These are phyloP conservation scores for Begonia fuchsioides DNA, from an alignment of 306 rosid species.

Conservation along the genomic window DNA sequence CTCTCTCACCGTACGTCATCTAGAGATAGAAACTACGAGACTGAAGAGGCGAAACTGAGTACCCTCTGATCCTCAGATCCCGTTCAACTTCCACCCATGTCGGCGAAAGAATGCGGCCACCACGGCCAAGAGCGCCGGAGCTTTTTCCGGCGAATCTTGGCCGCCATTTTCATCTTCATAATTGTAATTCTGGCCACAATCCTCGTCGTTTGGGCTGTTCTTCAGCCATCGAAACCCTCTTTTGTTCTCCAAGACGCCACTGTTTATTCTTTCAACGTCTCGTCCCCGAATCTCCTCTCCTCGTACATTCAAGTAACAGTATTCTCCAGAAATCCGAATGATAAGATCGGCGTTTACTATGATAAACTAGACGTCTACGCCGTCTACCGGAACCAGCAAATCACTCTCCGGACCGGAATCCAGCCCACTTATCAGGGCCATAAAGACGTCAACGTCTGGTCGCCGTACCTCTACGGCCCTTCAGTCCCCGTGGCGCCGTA, in stretches of 20 bases:
- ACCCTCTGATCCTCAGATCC: too few relatives aligned
- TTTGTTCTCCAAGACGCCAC: constrained; percentile 81
- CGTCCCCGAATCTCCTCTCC: constrained; percentile 48
- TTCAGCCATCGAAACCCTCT: constrained; percentile 59
- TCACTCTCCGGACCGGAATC: constrained; percentile 50
- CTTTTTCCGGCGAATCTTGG: constrained; percentile 12
- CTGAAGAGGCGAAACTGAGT: too few relatives aligned
- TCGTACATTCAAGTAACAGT: constrained; percentile 63
- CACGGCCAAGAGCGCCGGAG: constrained; percentile 16
- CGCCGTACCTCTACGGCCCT: constrained; percentile 67
- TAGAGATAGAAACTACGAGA: too few relatives aligned
- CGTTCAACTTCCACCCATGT: constrained; percentile 23
- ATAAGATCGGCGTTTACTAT: constrained; percentile 70
- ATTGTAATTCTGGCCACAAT: constrained; percentile 39
- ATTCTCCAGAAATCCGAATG: constrained; percentile 71
- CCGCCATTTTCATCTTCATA: constrained; percentile 26
- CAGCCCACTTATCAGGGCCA: constrained; percentile 79
- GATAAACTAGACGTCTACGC: constrained; percentile 61
- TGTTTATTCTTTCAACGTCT: constrained; percentile 72
- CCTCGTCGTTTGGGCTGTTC: constrained; percentile 61
- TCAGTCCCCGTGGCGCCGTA: constrained; percentile 66
- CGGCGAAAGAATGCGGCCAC: constrained; percentile 41
- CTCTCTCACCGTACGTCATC: too few relatives aligned
- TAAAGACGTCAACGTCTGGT: constrained; percentile 67
- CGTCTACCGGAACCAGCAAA: constrained; percentile 50